phyloP scores from a whole-genome alignment of 768 basidiomycete species.

The Dioszegia aurantiaca region DNA sequence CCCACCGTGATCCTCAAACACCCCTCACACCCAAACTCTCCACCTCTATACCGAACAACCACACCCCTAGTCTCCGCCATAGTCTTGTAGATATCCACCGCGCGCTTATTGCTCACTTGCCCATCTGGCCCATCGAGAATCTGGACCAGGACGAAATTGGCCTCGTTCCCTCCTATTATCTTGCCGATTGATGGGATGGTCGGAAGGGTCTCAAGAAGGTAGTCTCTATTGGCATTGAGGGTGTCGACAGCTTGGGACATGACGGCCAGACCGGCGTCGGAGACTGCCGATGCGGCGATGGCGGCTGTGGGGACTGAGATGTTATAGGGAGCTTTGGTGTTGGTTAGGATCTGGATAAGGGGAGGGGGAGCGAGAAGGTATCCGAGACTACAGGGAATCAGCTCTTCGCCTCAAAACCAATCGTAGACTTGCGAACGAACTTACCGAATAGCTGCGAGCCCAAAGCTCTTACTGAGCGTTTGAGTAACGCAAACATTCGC shows the following conservation, averaged over 20 bases:
- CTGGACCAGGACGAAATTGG: constrained; percentile 85
- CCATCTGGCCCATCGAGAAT: constrained; percentile 58
- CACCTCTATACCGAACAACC: constrained; percentile 85
- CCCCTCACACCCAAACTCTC: constrained; percentile 78
- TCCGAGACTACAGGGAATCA: constrained; percentile 66
- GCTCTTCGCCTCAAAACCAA: too few species aligned
- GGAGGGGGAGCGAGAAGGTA: constrained; percentile 85
- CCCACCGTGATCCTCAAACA: constrained; percentile 90
- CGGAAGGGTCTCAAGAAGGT: constrained; percentile 59
- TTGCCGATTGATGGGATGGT: constrained; percentile 57
- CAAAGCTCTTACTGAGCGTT: constrained; percentile 93
- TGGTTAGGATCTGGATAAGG: constrained; percentile 82
- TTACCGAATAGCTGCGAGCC: constrained; percentile 89
- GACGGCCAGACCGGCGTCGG: constrained; percentile 60
- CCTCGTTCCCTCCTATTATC: constrained; percentile 75
- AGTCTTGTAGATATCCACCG: constrained; percentile 66
- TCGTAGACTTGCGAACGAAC: too few species aligned
- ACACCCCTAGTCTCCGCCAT: constrained; percentile 82
- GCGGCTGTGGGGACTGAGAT: constrained; percentile 84
- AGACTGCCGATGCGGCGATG: constrained; percentile 75
- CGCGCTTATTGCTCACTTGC: constrained; percentile 55
- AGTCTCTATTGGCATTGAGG: constrained; percentile 62
- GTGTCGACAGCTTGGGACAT: constrained; percentile 68
- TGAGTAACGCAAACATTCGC: constrained; percentile 92
- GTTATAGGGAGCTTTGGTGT: constrained; percentile 98